Base-by-base conservation (phyloP, 73 alveolate species). In the Blepharisma stoltei region DNA sequence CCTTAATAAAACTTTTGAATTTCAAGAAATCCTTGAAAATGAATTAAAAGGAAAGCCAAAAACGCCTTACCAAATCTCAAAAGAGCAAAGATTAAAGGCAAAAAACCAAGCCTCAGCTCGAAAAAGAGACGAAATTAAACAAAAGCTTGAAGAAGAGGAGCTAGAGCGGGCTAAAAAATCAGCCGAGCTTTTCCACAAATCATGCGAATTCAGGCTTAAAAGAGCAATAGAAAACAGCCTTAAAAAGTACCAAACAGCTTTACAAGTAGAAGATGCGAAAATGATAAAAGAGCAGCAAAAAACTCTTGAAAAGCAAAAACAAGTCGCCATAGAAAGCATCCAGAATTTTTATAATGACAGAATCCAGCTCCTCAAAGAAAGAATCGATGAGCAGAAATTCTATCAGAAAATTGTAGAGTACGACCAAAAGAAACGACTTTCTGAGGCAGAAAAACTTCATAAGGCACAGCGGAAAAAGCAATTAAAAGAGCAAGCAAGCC, bases 301-400 rank as follows among this genome's bases (percentile, higher is more conserved):
- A 25, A 14, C 18, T n/a, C 18, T n/a, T 20, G 18, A 25, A 14
- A 14, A 60, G 5, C 73, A 60, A 38, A 60, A 25, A 5, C 73
- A 60, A 60, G 23, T 38, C 2, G 45, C 23, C 5, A 60, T 60
- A 1, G 73, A 60, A 25, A 60, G 23, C 23, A 60, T 60, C 5
- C 38, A 38, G 45, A 60, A 60, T 60, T 60, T 18, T n/a, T 60
- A 60, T 25, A 25, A 60, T 5, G 73, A 60, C 23, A 60, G 23
- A 25, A 60, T 60, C 38, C 37, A 25, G 73, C 38, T 60, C 49
- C 45, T 60, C 23, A 60, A 60, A 60, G 73, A 60, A 18, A 60
- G 5, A 60, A 14, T 60, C 45, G 23, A 60, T 25, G 73, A 60
- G 45, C 14, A 38, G 45, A 60, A 60, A 60, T 14, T 25, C n/a